Base-by-base conservation (phyloP, 1,284 basidiomycete species). In the Tilletia walkeri region DNA sequence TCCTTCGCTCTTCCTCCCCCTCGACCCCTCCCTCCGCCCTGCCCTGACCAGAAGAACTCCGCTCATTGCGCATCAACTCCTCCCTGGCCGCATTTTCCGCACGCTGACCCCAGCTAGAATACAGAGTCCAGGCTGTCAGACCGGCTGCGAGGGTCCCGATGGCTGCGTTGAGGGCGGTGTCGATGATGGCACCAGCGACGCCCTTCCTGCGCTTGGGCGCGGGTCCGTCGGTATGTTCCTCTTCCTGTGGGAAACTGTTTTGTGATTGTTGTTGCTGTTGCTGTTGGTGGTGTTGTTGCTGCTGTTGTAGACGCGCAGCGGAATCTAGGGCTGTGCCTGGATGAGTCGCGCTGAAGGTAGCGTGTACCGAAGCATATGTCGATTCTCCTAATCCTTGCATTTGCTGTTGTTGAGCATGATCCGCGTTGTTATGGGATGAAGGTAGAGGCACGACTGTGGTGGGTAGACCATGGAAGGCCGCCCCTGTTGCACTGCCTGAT, bases 111-210 rank as follows among this genome's bases (percentile, higher is more conserved):
- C 59, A 63, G 14, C 12, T 63, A 34, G 59, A 63, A 36, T 63
- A 63, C 7, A 63, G 36, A 3, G 59, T 39, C 59, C 59, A 63
- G 3, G 59, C 59, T 9, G 59, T 63, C 36, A 63, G 36, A 18
- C 59, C 59, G 18, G 59, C 59, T n/a, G 59, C 59, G 59, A 63
- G 59, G 4, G 59, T 63, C 6, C 59, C 59, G 59, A 63, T 63
- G 34, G 59, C 59, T 39, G 59, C 59, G 36, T 39, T 63, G 34
- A 63, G 59, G 5, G 59, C 59, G 7, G 34, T 39, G 20, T 63
- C 59, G 59, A 63, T 41, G 59, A 63, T 63, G 4, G 59, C 59
- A 34, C 59, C 59, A 4, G 59, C 59, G 16, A 63, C 38, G 10
- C 59, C 59, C 12, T 34, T 24, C n/a, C 59, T 34, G 16, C 59